Conservation (phyloP, 1,284 basidiomycete genomes). For the Ceratobasidium sp. region DNA sequence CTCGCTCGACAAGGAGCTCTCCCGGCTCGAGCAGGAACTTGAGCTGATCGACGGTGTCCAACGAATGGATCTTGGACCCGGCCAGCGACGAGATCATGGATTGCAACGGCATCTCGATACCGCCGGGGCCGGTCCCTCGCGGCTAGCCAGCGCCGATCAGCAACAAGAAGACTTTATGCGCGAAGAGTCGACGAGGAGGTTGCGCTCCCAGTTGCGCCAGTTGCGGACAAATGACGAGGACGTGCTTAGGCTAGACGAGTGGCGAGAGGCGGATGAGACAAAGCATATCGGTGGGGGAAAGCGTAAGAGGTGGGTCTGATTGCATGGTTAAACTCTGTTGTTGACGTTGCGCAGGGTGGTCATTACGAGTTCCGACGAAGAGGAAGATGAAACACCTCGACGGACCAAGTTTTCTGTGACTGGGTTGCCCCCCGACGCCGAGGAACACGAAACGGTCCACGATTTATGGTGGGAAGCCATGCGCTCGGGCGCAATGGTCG, state of each 20-base stretch:
- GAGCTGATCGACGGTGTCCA: too few species aligned
- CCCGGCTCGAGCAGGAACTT: conserved; percentile 42
- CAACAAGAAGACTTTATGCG: background rate
- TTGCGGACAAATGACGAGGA: conserved; percentile 18
- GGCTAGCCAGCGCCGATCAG: background rate
- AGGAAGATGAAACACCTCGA: conserved; percentile 7
- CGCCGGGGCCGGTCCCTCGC: conserved; percentile 40
- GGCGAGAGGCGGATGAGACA: conserved; percentile 47
- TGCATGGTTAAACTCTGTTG: background rate
- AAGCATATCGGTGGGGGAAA: conserved; percentile 42
- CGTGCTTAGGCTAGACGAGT: conserved; percentile 41
- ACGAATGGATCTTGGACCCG: conserved; percentile 2
- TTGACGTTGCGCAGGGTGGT: conserved; percentile 43
- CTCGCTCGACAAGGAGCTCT: conserved; percentile 60
- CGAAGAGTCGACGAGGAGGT: background rate
- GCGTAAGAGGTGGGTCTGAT: conserved; percentile 2
- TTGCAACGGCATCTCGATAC: conserved; percentile 42
- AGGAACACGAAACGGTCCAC: conserved; percentile 51
- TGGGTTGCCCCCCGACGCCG: conserved; percentile 40
- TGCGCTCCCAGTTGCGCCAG: background rate
- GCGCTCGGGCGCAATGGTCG: conserved; percentile 64
- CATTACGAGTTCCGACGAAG: conserved; percentile 56
- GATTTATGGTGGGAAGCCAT: conserved; percentile 78
- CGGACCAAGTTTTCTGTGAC: conserved; percentile 38
- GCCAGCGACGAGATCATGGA: too few species aligned